Evolutionary conservation across 176 grass and related monocot species (phyloP), one percentile per base, ranked within the genome.

Genomic region (Lolium perenne): DNA sequence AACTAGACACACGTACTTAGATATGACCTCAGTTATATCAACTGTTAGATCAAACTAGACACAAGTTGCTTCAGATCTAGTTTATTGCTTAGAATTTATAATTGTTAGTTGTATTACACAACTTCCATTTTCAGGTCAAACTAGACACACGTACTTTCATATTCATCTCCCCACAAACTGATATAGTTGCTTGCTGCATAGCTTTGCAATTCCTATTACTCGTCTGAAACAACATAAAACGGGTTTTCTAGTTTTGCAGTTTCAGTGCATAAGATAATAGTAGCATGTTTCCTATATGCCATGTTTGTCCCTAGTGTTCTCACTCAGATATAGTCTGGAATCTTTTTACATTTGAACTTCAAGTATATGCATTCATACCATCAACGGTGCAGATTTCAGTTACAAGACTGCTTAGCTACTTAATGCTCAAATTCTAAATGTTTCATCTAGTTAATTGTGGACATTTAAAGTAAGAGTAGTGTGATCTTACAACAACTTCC

Each of bases 401-500:
- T 67, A 78, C 58, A 80, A 73, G 29, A 49, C 35, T 64, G 43
- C 80, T 74, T 72, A 84, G 41, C 58, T 68, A 76, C 16, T 63
- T 80, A 40, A 85, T 71, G 38, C 82, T 70, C 49, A 50, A 16
- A 58, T 87, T 87, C 26, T 53, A 41, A 84, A 63, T 46, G 79
- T 61, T 91, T 82, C 16, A 21, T 5, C 10, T 84, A 70, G 62
- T 81, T 87, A 85, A 23, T 60, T 85, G n/a, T 0, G 21, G 17
- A 55, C 82, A 72, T 65, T 85, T 69, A 25, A 80, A 54, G 66
- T 79, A 57, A 80, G 43, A 43, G 46, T 77, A 62, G 65, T 74
- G 8, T 74, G 65, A 59, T 82, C 22, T 41, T 81, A 59, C 4
- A 10, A 74, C 38, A 82, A 90, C 53, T 92, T 54, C 50, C 38